phyloP scores from a whole-genome alignment of 208 protist genomes.

The Acanthamoeba lenticulata region DNA sequence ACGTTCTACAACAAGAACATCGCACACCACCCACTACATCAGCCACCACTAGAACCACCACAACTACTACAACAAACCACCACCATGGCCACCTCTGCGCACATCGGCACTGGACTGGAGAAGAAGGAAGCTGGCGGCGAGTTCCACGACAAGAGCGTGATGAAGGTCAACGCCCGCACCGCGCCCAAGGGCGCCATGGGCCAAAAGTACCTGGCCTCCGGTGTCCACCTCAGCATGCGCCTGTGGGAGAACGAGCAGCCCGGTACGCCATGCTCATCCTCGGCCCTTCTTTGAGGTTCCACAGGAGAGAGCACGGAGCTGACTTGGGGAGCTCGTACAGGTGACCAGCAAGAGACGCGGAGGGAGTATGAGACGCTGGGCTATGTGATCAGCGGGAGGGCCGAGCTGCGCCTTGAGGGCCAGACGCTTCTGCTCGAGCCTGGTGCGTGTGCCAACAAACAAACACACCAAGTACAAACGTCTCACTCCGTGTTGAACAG shows the following conservation, averaged over 20 bases:
- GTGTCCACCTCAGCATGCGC: slow-evolving; percentile 25
- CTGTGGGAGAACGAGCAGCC: slow-evolving; percentile 28
- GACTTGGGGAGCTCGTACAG: neutral
- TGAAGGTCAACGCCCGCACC: neutral
- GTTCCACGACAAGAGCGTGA: slow-evolving; percentile 27
- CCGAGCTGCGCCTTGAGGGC: neutral
- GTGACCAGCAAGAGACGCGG: neutral
- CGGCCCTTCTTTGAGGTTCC: neutral
- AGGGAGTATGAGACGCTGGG: neutral
- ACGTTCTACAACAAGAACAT: neutral
- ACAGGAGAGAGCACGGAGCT: neutral
- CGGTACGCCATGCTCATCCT: neutral
- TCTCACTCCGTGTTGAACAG: neutral
- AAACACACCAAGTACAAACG: too few relatives aligned
- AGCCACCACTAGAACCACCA: neutral
- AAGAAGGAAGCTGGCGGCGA: slow-evolving; percentile 17
- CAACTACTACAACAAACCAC: neutral
- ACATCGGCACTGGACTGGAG: neutral
- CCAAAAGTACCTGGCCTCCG: slow-evolving; percentile 22
- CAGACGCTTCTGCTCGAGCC: slow-evolving; percentile 9
- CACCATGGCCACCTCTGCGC: neutral
- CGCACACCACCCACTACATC: neutral
- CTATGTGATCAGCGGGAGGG: neutral
- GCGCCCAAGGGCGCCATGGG: neutral
- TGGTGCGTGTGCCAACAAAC: neutral